Conservation (phyloP, 345 rosid genomes). For the Eucalyptus pauciflora region DNA sequence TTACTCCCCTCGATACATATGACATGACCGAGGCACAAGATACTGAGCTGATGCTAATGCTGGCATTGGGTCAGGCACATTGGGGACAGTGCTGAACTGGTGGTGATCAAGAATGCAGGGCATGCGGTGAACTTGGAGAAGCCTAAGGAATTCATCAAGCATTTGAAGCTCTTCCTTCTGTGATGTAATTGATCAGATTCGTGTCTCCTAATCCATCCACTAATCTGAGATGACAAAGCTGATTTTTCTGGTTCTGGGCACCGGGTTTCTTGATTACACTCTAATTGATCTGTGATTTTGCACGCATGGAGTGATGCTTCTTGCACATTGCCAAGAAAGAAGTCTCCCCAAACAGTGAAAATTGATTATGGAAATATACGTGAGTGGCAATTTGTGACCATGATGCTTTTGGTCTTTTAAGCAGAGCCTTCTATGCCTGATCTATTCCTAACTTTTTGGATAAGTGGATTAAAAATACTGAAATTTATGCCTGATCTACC, state of each 20-base stretch:
- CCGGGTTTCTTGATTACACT: neutral
- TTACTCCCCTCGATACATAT: too few species aligned
- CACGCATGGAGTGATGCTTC: neutral
- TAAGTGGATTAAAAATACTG: neutral
- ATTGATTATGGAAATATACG: neutral
- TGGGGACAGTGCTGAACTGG: constrained; percentile 49
- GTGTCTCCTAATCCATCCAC: neutral
- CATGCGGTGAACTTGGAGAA: constrained; percentile 39
- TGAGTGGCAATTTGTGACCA: neutral
- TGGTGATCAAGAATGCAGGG: constrained; percentile 55
- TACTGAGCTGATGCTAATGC: neutral
- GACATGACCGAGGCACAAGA: neutral
- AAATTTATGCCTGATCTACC: fast-evolving
- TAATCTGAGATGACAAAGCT: neutral
- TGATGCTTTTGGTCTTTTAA: neutral
- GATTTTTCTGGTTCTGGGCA: neutral
- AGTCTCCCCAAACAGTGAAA: neutral
- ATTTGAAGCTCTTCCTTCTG: constrained; percentile 18
- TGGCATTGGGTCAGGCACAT: constrained; percentile 16
- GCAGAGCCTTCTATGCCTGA: neutral
- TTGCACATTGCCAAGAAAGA: neutral
- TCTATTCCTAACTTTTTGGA: neutral
- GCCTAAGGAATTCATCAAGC: constrained; percentile 23
- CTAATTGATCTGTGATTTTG: neutral
- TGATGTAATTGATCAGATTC: neutral